Conservation (phyloP, 768 basidiomycete genomes). For the Hemileccinum impolitum region DNA sequence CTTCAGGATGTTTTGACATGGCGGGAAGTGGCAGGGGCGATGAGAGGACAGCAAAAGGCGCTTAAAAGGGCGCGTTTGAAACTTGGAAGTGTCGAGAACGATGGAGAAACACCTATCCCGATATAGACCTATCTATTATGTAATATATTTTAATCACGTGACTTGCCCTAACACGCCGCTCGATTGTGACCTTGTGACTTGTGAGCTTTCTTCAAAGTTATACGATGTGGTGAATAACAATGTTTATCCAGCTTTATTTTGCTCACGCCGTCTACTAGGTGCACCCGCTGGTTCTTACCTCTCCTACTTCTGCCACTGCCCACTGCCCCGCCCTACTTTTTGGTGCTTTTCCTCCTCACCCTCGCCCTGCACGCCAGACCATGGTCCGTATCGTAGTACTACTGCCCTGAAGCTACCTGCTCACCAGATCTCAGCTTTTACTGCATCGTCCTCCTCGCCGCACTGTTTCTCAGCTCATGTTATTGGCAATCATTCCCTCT, state of each 20-base stretch:
- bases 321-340: constrained; percentile 76
- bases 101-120: constrained; percentile 27
- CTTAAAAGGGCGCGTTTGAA: constrained; percentile 13
- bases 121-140: constrained; percentile 13
- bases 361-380: constrained; percentile 79
- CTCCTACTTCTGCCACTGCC: constrained; percentile 74
- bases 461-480: constrained; percentile 84
- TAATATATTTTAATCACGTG: constrained; percentile 20
- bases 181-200: not conserved
- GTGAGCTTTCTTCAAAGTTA: no score
- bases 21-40: constrained; percentile 11
- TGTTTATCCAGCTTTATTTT: not conserved
- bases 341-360: constrained; percentile 73
- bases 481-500: constrained; percentile 84
- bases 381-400: constrained; percentile 50
- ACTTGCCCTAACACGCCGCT: not conserved
- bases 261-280: constrained; percentile 45
- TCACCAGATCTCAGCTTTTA: constrained; percentile 58
- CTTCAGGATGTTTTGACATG: constrained; percentile 71
- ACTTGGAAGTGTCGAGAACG: constrained; percentile 32
- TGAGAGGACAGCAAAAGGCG: not conserved
- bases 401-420: not conserved
- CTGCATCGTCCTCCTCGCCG: constrained; percentile 76
- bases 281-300: constrained; percentile 84
- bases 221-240: constrained; percentile 56